Conservation (phyloP, 2,329 filamentous ascomycete species). For the Aureobasidium uvarum region DNA sequence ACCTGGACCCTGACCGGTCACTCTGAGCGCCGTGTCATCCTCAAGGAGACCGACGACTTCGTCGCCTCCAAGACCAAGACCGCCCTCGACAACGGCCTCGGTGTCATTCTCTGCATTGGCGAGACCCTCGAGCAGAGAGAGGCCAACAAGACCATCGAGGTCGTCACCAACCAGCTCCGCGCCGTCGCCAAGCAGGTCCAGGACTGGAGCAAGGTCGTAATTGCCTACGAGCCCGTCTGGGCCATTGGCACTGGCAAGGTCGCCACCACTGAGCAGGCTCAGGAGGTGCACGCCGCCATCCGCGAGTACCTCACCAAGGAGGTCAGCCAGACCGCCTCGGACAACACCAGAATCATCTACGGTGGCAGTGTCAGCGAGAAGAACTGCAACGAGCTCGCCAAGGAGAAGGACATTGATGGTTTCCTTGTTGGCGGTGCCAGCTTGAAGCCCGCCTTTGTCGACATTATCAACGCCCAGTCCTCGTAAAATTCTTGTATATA, state of each 20-base stretch:
- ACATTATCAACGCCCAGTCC: slow-evolving; percentile 64
- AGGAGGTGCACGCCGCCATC: slow-evolving; percentile 91
- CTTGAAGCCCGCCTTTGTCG: slow-evolving; percentile 88
- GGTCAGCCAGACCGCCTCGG: slow-evolving; percentile 73
- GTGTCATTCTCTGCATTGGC: slow-evolving; percentile 84
- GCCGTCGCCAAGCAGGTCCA: slow-evolving; percentile 74
- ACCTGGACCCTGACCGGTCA: slow-evolving; percentile 91
- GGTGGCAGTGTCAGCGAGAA: slow-evolving; percentile 96
- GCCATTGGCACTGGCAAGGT: slow-evolving; percentile 90
- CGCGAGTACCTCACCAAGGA: slow-evolving; percentile 76
- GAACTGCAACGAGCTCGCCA: slow-evolving; percentile 92
- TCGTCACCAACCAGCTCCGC: slow-evolving; percentile 80
- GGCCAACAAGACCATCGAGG: slow-evolving; percentile 69
- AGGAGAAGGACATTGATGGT: slow-evolving; percentile 93
- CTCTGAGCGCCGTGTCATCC: slow-evolving; percentile 88
- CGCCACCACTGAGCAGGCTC: slow-evolving; percentile 81
- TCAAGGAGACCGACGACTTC: slow-evolving; percentile 79
- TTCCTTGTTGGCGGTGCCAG: slow-evolving; percentile 96
- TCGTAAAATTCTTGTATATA: slow-evolving; percentile 14
- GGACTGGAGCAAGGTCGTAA: slow-evolving; percentile 92
- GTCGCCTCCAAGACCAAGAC: slow-evolving; percentile 93
- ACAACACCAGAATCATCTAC: slow-evolving; percentile 91
- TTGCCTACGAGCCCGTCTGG: slow-evolving; percentile 99
- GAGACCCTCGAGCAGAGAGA: slow-evolving; percentile 30
- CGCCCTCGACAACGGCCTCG: slow-evolving; percentile 79